Evolutionary conservation across 2,329 filamentous ascomycete genomes (phyloP), one percentile per base, ranked within the genome.

Genomic region (Colletotrichum lini): DNA sequence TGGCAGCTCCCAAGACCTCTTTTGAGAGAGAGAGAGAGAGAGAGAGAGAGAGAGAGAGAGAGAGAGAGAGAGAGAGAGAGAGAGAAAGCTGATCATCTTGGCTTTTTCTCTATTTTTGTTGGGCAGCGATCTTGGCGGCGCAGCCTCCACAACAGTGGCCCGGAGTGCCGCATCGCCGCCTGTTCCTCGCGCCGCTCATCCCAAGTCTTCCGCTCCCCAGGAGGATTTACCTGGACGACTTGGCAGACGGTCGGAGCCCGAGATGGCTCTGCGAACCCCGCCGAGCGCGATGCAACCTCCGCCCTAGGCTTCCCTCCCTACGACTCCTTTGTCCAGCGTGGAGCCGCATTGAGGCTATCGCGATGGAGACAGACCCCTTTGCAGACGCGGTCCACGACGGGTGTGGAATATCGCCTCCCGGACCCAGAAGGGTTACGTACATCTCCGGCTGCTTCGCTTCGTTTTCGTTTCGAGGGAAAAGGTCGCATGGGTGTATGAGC

Each of bases 51-150:
- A 26, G 23, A 26, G 26, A 26, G 49, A 47, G 38, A 54, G 67
- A 3, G 23, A 26, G 23, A 23, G 23, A 23, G 23, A 23, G 23
- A 23, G 23, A 26, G 23, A 26, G 23, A 3, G 23, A 26, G 23
- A 26, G 26, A 26, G 49, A 47, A 26, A 54, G 67, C 40, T 54
- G 45, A 65, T 69, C 53, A 18, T 54, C 61, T 59, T 69, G 53
- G 66, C 53, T 62, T 18, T 56, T 52, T 56, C 5, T 26, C 26
- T 26, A 26, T 26, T 26, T 26, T 26, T 26, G 26, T 26, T 26
- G 42, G 42, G 9, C 13, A 45, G 9, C 10, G 26, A 26, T 26
- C 26, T 9, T 16, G 18, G 53, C 30, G 18, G 45, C 18, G n/a
- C n/a, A 21, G 10, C 18, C 45, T 49, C 45, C n/a, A 21, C 30